Percentiles rank a stretch among this genome's conserved stretches.
phyloP scores from a whole-genome alignment of 2,329 filamentous ascomycete genomes.

The Arthrobotrys musiformis region DNA sequence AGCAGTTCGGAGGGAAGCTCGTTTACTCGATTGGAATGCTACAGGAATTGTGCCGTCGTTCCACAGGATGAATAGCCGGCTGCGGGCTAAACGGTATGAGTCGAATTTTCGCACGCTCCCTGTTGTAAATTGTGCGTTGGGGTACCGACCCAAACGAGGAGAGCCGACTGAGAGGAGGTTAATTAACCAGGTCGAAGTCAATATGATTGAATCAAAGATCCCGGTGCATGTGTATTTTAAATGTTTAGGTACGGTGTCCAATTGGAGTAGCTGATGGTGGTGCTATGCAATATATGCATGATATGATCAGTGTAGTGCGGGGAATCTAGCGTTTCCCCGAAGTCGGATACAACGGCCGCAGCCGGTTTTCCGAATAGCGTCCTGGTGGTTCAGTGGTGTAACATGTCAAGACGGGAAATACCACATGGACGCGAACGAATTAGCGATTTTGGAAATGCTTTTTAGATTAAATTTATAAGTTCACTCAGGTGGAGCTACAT shows the following conservation, averaged over 20 bases:
- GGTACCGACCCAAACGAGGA: too few relatives aligned
- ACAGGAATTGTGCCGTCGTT: neutral
- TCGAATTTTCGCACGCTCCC: neutral
- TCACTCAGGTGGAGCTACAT: too few relatives aligned
- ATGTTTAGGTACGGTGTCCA: neutral
- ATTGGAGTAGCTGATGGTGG: neutral
- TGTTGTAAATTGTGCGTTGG: conserved; percentile 43
- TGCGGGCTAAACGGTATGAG: neutral
- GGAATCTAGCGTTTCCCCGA: neutral
- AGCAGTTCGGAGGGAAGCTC: neutral
- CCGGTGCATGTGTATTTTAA: neutral
- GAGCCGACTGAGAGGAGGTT: too few relatives aligned
- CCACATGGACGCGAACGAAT: neutral
- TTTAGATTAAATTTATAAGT: too few relatives aligned
- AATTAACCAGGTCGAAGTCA: neutral
- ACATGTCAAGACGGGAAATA: neutral
- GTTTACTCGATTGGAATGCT: neutral
- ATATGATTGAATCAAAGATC: neutral
- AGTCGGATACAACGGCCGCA: neutral
- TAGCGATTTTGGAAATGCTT: too few relatives aligned
- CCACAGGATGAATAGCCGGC: neutral
- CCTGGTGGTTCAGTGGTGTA: neutral
- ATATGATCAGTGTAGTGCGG: neutral
- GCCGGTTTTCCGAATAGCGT: neutral
- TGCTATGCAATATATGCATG: neutral